Percentiles rank a stretch among this genome's conserved stretches.
phyloP scores from a whole-genome alignment of 805 yeast genomes.

The Millerozyma acaciae region DNA sequence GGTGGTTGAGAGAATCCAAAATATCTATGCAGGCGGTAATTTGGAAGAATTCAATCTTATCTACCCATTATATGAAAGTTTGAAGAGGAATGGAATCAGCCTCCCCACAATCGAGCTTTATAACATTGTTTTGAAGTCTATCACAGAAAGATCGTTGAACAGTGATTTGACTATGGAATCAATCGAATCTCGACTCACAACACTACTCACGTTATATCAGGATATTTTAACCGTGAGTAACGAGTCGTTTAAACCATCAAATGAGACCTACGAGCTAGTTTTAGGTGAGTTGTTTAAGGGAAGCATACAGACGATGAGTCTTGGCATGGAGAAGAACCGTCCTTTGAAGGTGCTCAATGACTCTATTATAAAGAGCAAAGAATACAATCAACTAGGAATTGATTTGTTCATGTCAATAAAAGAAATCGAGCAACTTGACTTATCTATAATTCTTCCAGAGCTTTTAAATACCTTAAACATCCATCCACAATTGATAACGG shows the following conservation, averaged over 20 bases:
- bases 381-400: constrained; percentile 41
- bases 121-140: constrained; percentile 52
- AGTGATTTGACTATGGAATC: constrained; percentile 29
- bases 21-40: constrained; percentile 11
- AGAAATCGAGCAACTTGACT: constrained; percentile 30
- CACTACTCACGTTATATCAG: constrained; percentile 62
- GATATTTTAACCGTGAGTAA: constrained; percentile 42
- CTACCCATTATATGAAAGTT: constrained; percentile 39
- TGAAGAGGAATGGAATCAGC: constrained; percentile 31
- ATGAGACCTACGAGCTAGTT: constrained; percentile 47
- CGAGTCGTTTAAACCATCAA: constrained; percentile 46
- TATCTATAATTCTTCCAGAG: constrained; percentile 29
- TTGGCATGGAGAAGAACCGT: constrained; percentile 42
- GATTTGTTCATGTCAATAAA: constrained; percentile 47
- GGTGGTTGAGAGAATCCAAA: constrained; percentile 18
- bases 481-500: constrained; percentile 25
- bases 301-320: constrained; percentile 33
- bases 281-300: constrained; percentile 50
- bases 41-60: constrained; percentile 29
- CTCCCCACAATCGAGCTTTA: constrained; percentile 51
- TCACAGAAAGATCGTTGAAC: constrained; percentile 47
- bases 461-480: constrained; percentile 27
- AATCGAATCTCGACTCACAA: constrained; percentile 58
- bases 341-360: constrained; percentile 49
- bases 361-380: constrained; percentile 41